phyloP scores from a whole-genome alignment of 164 flowering plant species.

The Magnolia officinalis region DNA sequence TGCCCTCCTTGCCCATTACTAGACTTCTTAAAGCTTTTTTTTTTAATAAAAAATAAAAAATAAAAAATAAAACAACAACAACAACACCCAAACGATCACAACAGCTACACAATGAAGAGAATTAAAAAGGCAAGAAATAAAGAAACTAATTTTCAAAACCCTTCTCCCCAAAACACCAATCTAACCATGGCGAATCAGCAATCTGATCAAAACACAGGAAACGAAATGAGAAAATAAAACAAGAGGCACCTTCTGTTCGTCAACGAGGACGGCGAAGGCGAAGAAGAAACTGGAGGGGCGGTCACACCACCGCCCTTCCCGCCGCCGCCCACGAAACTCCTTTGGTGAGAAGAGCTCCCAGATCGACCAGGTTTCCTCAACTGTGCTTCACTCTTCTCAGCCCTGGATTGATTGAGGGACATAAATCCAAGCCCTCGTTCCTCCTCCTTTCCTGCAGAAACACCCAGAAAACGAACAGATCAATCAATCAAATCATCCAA shows the following conservation, averaged over 20 bases:
- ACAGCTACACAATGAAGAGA: neutral
- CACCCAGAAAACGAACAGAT: neutral
- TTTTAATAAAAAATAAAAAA: neutral
- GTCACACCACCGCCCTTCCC: slow-evolving; percentile 50
- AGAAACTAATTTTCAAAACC: neutral
- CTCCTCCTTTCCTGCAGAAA: neutral
- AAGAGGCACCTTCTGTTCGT: slow-evolving; percentile 45
- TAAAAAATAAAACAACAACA: neutral
- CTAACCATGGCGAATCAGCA: neutral
- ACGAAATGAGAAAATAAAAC: neutral
- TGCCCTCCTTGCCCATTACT: slow-evolving; percentile 72
- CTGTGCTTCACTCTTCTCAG: slow-evolving; percentile 57
- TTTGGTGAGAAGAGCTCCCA: slow-evolving; percentile 40
- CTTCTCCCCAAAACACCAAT: neutral
- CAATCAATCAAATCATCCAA: slow-evolving; percentile 2
- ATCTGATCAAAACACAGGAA: neutral
- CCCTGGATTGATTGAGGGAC: slow-evolving; percentile 81
- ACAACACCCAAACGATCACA: neutral
- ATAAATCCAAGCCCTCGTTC: slow-evolving; percentile 49
- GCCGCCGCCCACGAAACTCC: slow-evolving; percentile 39
- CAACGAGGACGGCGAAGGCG: slow-evolving; percentile 15
- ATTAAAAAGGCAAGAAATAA: too few relatives aligned
- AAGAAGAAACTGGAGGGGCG: slow-evolving; percentile 41
- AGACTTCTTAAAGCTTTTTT: slow-evolving; percentile 47
- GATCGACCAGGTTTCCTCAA: slow-evolving; percentile 42